Evolutionary conservation across 108 stramenopile species (phyloP), one percentile per base, ranked within the genome.

Genomic region (Pelagomonas calceolata): DNA sequence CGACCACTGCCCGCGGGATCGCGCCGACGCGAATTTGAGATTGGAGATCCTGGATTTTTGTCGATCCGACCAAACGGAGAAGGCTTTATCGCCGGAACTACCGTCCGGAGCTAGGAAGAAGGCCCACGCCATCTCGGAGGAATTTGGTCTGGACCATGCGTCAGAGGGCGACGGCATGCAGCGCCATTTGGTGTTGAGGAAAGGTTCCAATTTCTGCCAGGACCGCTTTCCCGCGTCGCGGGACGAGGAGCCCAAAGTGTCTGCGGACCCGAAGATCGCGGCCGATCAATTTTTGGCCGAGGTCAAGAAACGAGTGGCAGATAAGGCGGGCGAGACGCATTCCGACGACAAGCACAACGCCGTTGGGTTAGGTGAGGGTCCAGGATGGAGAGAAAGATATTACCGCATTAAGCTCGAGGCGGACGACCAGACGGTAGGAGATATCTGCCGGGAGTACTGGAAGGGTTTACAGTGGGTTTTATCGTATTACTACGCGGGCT

Each of bases 381-480:
- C 64, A 37, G 33, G 36, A 74, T 78, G 69, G 73, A 67, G 15
- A 75, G 89, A 91, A 81, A 88, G 96, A 0, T 99, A 97, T 78
- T 99, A 99, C 79, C 76, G 81, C 21, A 93, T 94, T 72, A 97
- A 97, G 77, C 95, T 94, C 77, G 96, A 97, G 76, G 88, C 90
- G 14, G 94, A 96, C 73, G 94, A 96, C 74, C 91, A 92, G 69
- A 85, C 84, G 43, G 85, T 84, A 33, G 88, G 93, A 74, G 86
- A 91, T 64, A 70, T 99, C 39, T 93, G 92, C 73, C 86, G 89
- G 43, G 85, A 90, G 15, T 99, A 99, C 78, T 92, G 98, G 35
- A 82, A 89, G 81, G 98, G 98, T 30, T 85, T 99, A 26, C 94
- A 92, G 81, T 99, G 98, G 98, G 98, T 99, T 17, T 92, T 98